Conservation (phyloP, 202 grass and related monocot genomes). For the Carex sylvatica region DNA sequence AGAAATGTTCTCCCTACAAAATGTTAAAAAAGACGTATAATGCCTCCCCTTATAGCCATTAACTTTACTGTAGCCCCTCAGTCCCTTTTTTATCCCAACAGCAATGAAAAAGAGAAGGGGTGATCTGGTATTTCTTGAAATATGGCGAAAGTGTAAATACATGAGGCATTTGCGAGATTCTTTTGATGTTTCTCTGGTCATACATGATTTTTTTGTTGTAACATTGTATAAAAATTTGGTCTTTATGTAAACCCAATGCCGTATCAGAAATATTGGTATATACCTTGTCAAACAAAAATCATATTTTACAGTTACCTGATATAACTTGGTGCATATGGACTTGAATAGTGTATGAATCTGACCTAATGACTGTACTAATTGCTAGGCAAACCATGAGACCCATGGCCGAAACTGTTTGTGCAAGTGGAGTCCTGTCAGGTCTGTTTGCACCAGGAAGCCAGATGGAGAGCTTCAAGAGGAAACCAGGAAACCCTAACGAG, state of each 20-base stretch:
- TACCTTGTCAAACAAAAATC: background rate
- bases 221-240: background rate
- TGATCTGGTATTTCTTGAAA: background rate
- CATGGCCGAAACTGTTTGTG: background rate
- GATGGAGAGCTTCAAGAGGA: slow-evolving; percentile 82
- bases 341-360: background rate
- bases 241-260: background rate
- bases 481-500: slow-evolving; percentile 59
- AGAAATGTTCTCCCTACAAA: background rate
- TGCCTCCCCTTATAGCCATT: background rate
- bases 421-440: slow-evolving; percentile 13
- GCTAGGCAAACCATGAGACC: slow-evolving; percentile 21
- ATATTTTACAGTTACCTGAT: background rate
- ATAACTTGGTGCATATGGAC: background rate
- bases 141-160: background rate
- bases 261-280: background rate
- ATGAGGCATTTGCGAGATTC: background rate
- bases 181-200: background rate
- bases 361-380: background rate
- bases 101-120: background rate
- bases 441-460: slow-evolving; percentile 72
- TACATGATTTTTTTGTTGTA: background rate
- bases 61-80: background rate
- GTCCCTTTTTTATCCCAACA: background rate
- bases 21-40: background rate